Evolutionary conservation across 768 basidiomycete genomes (phyloP), one percentile per base, ranked within the genome.

Genomic region (Postia placenta): DNA sequence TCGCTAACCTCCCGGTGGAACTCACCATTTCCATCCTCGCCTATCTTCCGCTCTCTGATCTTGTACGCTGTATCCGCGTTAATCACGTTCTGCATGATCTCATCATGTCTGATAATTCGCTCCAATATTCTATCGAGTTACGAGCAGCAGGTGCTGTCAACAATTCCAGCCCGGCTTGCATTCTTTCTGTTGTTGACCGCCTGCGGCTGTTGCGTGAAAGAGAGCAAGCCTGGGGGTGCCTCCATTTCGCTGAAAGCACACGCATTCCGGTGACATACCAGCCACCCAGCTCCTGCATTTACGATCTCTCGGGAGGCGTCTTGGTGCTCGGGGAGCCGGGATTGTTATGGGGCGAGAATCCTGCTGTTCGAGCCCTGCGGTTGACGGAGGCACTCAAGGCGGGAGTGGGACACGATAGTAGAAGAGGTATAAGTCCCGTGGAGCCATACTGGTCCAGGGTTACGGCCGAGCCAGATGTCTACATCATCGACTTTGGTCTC

Each of bases 301-400:
- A 62, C 48, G 60, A 62, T 42, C 51, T 62, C n/a, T 58, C 59
- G 20, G 53, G 53, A 11, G 60, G 59, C 9, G 48, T 56, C 11
- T 48, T 59, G 17, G 48, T 62, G 24, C 51, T 62, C n/a, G 60
- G 60, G 2, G 57, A 58, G 40, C 22, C 17, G 17, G 22, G 20
- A 12, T 23, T 25, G n/a, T 23, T 33, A 24, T 33, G 35, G 11
- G n/a, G 27, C 15, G 12, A 37, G 3, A 48, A 48, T 15, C 54
- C 56, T 24, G 45, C 42, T 11, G 45, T 52, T 1, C 48, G 50
- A 25, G 42, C 41, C 4, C 30, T 57, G 15, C 14, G 28, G 12
- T 36, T 57, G 43, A 42, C 12, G 49, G 19, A 0, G 52, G 49
- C 40, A 5, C 28, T 9, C 36, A 33, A 11, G 37, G 9, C 7